Evolutionary conservation across 2,329 filamentous ascomycete genomes (phyloP).

Genomic region (Cercospora canescens): DNA sequence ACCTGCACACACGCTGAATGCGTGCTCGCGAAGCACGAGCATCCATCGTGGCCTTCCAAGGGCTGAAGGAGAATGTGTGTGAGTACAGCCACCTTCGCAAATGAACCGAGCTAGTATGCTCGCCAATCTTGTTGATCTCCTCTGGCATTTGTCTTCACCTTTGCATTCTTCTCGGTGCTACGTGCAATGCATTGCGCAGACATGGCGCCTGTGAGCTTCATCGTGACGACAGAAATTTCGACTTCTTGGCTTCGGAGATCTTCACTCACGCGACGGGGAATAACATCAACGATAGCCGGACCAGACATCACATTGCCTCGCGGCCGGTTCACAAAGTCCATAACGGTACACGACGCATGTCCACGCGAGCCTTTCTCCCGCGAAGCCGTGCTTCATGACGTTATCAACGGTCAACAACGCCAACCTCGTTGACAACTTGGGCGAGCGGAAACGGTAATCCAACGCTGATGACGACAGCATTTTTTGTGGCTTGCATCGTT

Average conservation of each 20-base stretch:
- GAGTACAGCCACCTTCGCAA: not conserved
- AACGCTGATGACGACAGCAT: not conserved
- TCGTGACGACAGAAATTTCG: not conserved
- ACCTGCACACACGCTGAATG: not conserved
- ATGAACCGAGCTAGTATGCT: not conserved
- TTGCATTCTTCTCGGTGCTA: not conserved
- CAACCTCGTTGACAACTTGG: not conserved
- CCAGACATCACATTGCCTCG: not conserved
- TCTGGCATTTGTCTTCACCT: not conserved
- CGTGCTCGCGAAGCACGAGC: not conserved
- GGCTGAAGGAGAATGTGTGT: not conserved
- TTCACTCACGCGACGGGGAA: not conserved
- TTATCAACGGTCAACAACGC: not conserved
- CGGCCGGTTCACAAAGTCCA: not conserved
- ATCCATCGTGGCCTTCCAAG: not conserved
- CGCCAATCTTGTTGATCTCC: not conserved
- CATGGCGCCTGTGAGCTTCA: not conserved
- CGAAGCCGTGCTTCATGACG: not conserved
- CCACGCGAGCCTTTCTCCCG: not conserved
- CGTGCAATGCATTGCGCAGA: not conserved
- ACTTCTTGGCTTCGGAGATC: not conserved
- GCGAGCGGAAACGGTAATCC: not conserved
- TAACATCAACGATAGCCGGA: not conserved
- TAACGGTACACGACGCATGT: not conserved
- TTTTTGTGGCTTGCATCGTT: not conserved